A percentile compares a stretch with the other conserved stretches of the same genome.
These are phyloP conservation scores for Aspergillus floridensis DNA, from an alignment of 2,329 filamentous ascomycete species.

Conservation along the genomic window DNA sequence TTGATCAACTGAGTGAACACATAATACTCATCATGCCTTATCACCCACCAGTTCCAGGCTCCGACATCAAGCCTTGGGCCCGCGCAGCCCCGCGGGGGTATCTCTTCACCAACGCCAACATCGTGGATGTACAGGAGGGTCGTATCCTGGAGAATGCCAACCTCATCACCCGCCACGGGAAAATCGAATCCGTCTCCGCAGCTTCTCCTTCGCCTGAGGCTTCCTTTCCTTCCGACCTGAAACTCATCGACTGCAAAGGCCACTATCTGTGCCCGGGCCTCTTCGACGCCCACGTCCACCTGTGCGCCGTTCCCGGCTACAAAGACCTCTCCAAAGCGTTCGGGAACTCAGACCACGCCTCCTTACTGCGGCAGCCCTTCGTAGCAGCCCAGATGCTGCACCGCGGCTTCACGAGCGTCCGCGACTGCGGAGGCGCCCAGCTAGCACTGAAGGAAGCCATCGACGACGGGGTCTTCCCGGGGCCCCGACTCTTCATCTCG, in stretches of 20 bases:
- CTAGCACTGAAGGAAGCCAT: constrained; percentile 54
- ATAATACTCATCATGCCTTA: neutral
- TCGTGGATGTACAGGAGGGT: constrained; percentile 23
- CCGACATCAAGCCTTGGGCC: constrained; percentile 21
- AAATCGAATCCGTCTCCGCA: too few species aligned
- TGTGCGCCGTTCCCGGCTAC: constrained; percentile 26
- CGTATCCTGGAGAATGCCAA: constrained; percentile 5
- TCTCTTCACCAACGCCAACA: constrained; percentile 22
- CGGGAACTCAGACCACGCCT: constrained; percentile 21
- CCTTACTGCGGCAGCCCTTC: constrained; percentile 21
- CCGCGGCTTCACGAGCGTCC: constrained; percentile 58
- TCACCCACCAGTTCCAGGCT: neutral
- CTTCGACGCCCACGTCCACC: constrained; percentile 28
- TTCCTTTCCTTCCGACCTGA: neutral
- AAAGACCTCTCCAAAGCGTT: constrained; percentile 22
- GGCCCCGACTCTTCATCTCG: constrained; percentile 56
- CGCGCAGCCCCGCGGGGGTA: constrained; percentile 17
- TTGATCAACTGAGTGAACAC: too few species aligned
- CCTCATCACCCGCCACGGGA: too few species aligned
- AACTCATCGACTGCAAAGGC: constrained; percentile 18
- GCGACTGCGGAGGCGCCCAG: constrained; percentile 58
- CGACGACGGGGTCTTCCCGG: constrained; percentile 54
- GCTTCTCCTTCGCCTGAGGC: too few species aligned
- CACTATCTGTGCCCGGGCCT: constrained; percentile 26
- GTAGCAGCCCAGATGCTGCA: constrained; percentile 48